Evolutionary conservation across 331 rosid genomes (phyloP).

Genomic region (Rosa hybrid): DNA sequence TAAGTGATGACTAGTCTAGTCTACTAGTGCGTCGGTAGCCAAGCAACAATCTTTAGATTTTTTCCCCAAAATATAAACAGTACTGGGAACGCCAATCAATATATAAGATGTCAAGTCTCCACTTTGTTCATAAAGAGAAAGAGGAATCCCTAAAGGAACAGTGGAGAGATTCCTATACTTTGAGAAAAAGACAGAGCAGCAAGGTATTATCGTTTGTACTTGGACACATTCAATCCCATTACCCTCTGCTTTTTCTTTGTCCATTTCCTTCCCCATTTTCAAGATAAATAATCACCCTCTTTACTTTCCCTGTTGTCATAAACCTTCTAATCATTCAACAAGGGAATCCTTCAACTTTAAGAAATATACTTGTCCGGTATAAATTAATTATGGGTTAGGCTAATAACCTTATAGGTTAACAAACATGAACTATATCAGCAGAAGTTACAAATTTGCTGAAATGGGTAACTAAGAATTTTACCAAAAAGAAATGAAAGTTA

Average conservation of each 20-base stretch:
- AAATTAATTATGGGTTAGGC: neutral
- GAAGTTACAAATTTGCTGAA: neutral
- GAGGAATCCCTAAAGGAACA: conserved; percentile 19
- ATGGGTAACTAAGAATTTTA: neutral
- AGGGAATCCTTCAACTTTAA: conserved; percentile 4
- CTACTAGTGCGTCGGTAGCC: conserved; percentile 13
- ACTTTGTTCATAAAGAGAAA: conserved; percentile 39
- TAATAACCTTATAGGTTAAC: neutral
- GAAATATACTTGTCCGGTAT: neutral
- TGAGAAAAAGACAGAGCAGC: conserved; percentile 35
- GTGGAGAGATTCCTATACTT: conserved; percentile 48
- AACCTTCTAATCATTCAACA: conserved; percentile 14
- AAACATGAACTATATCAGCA: neutral
- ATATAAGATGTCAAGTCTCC: conserved; percentile 41
- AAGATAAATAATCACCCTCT: conserved; percentile 28
- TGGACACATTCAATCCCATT: conserved; percentile 38
- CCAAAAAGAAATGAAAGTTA: conserved; percentile 6
- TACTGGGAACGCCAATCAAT: conserved; percentile 12
- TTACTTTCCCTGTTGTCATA: conserved; percentile 29
- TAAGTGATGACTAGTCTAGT: neutral
- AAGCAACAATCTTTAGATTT: conserved; percentile 19
- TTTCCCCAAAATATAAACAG: conserved; percentile 24
- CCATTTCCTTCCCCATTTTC: conserved; percentile 30
- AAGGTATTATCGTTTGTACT: conserved; percentile 40
- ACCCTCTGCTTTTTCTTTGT: conserved; percentile 26